Percentiles rank a stretch among this genome's conserved stretches.
These are phyloP conservation scores for Xylariaceae sp. DNA, from an alignment of 2,329 filamentous ascomycete genomes.

Conservation along the genomic window DNA sequence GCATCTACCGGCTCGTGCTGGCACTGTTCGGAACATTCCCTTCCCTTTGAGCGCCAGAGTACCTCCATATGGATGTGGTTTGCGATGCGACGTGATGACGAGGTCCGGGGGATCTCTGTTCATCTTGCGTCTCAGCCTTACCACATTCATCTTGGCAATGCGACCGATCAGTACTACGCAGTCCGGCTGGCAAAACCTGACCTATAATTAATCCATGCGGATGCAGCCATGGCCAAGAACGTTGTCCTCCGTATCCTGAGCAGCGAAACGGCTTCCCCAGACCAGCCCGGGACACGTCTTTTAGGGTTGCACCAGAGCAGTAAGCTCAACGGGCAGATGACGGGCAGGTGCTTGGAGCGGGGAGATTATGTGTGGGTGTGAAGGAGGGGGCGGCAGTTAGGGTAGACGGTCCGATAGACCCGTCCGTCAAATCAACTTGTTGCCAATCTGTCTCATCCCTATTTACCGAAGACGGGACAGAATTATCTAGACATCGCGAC, in stretches of 20 bases:
- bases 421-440: slow-evolving; percentile 3
- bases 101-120: background rate
- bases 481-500: slow-evolving; percentile 4
- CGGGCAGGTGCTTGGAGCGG: slow-evolving; percentile 27
- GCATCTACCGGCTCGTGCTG: slow-evolving; percentile 11
- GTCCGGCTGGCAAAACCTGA: slow-evolving; percentile 1
- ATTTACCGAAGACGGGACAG: slow-evolving; percentile 10
- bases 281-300: slow-evolving; percentile 6
- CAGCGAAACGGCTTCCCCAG: slow-evolving; percentile 9
- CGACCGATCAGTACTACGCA: background rate
- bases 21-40: slow-evolving; percentile 23
- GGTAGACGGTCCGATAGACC: slow-evolving; percentile 25
- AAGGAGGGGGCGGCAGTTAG: slow-evolving; percentile 17
- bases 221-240: slow-evolving; percentile 8
- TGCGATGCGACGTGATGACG: slow-evolving; percentile 24
- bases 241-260: slow-evolving; percentile 19
- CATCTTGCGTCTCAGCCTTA: slow-evolving; percentile 25
- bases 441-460: slow-evolving; percentile 10
- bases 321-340: slow-evolving; percentile 22
- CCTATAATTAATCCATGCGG: slow-evolving; percentile 1
- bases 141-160: slow-evolving; percentile 11
- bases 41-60: slow-evolving; percentile 24
- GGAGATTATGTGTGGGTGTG: slow-evolving; percentile 26
- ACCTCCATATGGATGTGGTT: slow-evolving; percentile 25
- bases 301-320: slow-evolving; percentile 21